A percentile compares a stretch with the other conserved stretches of the same genome.
Conservation (phyloP, 495 filamentous ascomycete species). For the Penicillium crystallinum region DNA sequence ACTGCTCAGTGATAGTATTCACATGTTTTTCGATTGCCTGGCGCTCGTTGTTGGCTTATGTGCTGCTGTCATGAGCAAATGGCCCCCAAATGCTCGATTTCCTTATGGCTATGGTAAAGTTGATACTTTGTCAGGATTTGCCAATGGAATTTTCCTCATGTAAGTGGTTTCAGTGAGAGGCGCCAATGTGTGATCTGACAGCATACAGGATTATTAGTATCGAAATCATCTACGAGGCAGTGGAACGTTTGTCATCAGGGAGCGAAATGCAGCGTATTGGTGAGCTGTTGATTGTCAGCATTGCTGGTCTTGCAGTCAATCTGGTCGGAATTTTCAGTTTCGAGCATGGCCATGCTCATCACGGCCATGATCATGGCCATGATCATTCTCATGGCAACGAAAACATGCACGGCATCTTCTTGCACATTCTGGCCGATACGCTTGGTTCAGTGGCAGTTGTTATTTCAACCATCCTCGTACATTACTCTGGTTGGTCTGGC, state of each 20-base stretch:
- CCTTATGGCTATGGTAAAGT: slow-evolving; percentile 97
- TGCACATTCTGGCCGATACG: slow-evolving; percentile 93
- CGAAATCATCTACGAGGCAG: slow-evolving; percentile 93
- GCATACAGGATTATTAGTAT: slow-evolving; percentile 75
- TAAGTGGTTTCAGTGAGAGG: slow-evolving; percentile 31
- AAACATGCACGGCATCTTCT: slow-evolving; percentile 98
- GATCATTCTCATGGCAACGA: slow-evolving; percentile 76
- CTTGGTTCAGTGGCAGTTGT: slow-evolving; percentile 93
- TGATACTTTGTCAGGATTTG: slow-evolving; percentile 92
- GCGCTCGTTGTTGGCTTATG: slow-evolving; percentile 87
- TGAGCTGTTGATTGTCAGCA: slow-evolving; percentile 83
- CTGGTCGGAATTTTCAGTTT: slow-evolving; percentile 88
- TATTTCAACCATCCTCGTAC: slow-evolving; percentile 80
- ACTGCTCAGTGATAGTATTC: slow-evolving; percentile 92
- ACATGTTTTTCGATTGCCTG: slow-evolving; percentile 99
- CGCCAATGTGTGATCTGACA: slow-evolving; percentile 22
- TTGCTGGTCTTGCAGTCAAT: slow-evolving; percentile 81
- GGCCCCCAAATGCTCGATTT: slow-evolving; percentile 81
- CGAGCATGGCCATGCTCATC: slow-evolving; percentile 59
- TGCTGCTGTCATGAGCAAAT: slow-evolving; percentile 96
- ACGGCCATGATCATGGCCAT: slow-evolving; percentile 61
- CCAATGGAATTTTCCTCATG: slow-evolving; percentile 95
- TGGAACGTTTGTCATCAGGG: slow-evolving; percentile 77
- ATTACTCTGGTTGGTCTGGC: slow-evolving; percentile 83
- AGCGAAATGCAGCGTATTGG: slow-evolving; percentile 75